phyloP scores from a whole-genome alignment of 441 rosid species.

The Croton laevigatus region DNA sequence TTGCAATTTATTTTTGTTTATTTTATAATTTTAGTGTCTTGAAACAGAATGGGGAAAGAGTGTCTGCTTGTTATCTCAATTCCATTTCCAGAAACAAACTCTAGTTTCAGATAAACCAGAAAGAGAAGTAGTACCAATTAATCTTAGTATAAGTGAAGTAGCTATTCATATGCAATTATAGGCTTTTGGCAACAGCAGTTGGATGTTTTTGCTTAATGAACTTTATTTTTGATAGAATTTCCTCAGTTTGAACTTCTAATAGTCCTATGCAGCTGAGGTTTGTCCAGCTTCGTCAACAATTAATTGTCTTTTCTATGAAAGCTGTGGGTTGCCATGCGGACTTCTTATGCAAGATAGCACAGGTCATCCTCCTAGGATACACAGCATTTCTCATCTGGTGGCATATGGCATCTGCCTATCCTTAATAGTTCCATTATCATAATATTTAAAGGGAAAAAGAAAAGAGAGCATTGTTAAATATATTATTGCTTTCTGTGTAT shows the following conservation, averaged over 20 bases:
- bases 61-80: too few relatives aligned
- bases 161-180: not conserved
- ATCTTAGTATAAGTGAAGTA: conserved; percentile 9
- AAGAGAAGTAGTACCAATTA: not conserved
- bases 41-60: too few relatives aligned
- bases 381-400: conserved; percentile 22
- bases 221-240: conserved; percentile 16
- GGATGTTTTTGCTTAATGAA: conserved; percentile 11
- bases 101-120: too few relatives aligned
- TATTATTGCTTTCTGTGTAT: not conserved
- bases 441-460: not conserved
- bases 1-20: too few relatives aligned
- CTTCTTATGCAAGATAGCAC: conserved; percentile 26
- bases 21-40: too few relatives aligned
- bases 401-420: conserved; percentile 23
- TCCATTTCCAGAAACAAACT: too few relatives aligned
- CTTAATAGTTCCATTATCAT: conserved; percentile 17
- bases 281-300: conserved; percentile 23
- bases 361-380: conserved; percentile 28
- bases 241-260: conserved; percentile 23
- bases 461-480: not conserved
- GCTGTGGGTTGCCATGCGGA: conserved; percentile 34
- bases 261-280: conserved; percentile 33
- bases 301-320: conserved; percentile 24
- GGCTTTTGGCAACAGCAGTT: conserved; percentile 1